A percentile compares a stretch with the other conserved stretches of the same genome.
Evolutionary conservation across 768 basidiomycete species (phyloP).

Genomic region (Panaeolus papilionaceus): DNA sequence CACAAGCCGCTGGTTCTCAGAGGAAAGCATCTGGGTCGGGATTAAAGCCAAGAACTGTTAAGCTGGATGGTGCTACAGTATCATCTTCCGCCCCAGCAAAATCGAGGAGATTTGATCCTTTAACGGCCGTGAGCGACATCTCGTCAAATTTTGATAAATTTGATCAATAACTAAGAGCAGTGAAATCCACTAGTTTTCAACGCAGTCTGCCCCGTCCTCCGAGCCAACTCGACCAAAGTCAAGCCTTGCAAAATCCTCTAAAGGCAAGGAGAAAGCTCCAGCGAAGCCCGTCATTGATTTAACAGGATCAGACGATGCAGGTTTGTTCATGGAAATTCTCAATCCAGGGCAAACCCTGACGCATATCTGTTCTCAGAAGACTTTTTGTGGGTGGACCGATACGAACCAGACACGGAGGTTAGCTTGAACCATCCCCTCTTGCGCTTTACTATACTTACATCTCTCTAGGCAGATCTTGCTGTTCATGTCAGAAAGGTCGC

Average conservation of each 20-base stretch:
- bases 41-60: constrained; percentile 25
- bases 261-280: constrained; percentile 23
- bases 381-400: constrained; percentile 66
- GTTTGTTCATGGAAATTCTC: constrained; percentile 4
- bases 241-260: constrained; percentile 3
- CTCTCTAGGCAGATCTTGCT: constrained; percentile 67
- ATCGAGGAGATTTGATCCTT: constrained; percentile 36
- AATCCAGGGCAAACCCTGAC: not conserved
- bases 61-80: constrained; percentile 22
- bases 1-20: constrained; percentile 21
- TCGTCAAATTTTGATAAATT: not conserved
- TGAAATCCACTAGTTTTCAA: constrained; percentile 35
- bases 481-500: constrained; percentile 83
- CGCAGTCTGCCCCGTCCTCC: constrained; percentile 19
- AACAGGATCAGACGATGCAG: constrained; percentile 2
- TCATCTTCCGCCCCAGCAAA: constrained; percentile 24
- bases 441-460: constrained; percentile 8
- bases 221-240: constrained; percentile 10
- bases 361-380: constrained; percentile 35
- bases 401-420: constrained; percentile 67
- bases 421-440: constrained; percentile 13
- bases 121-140: constrained; percentile 41
- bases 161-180: constrained; percentile 19
- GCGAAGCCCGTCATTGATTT: not conserved
- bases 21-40: constrained; percentile 23